Percentiles rank a stretch among this genome's conserved stretches.
Evolutionary conservation across 2,329 filamentous ascomycete genomes (phyloP).

Genomic region (Thyridium curvatum): DNA sequence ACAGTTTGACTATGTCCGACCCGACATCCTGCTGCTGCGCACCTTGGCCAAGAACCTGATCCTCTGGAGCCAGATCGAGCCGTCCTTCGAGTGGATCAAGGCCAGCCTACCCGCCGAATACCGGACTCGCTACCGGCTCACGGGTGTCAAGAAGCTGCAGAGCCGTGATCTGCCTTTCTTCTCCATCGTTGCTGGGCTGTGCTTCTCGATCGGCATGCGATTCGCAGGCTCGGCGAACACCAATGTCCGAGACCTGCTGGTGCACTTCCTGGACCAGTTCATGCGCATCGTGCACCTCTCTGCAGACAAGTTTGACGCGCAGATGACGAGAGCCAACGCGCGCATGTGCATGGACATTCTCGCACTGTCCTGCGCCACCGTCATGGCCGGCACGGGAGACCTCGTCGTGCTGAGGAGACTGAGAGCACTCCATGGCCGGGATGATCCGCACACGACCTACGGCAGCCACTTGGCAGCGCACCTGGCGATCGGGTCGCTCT

Average conservation of each 20-base stretch:
- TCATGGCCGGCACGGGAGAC: slow-evolving; percentile 96
- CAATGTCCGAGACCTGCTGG: slow-evolving; percentile 70
- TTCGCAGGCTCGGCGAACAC: slow-evolving; percentile 67
- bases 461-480: slow-evolving; percentile 92
- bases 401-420: slow-evolving; percentile 77
- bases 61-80: slow-evolving; percentile 79
- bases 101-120: slow-evolving; percentile 68
- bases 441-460: slow-evolving; percentile 79
- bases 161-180: slow-evolving; percentile 88
- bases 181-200: slow-evolving; percentile 84
- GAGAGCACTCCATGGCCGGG: slow-evolving; percentile 79
- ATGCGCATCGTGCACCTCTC: slow-evolving; percentile 66
- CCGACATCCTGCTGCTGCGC: slow-evolving; percentile 84
- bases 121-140: slow-evolving; percentile 53
- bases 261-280: slow-evolving; percentile 82
- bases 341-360: slow-evolving; percentile 88
- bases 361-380: slow-evolving; percentile 73
- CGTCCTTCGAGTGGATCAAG: slow-evolving; percentile 68
- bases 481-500: slow-evolving; percentile 83
- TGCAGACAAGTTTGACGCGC: slow-evolving; percentile 66
- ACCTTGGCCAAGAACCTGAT: slow-evolving; percentile 88
- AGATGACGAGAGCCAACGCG: slow-evolving; percentile 74
- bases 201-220: slow-evolving; percentile 70
- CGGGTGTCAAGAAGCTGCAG: slow-evolving; percentile 53
- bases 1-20: slow-evolving; percentile 93